Evolutionary conservation across 1,284 basidiomycete species (phyloP), one percentile per base, ranked within the genome.

Genomic region (Cerrena zonata): DNA sequence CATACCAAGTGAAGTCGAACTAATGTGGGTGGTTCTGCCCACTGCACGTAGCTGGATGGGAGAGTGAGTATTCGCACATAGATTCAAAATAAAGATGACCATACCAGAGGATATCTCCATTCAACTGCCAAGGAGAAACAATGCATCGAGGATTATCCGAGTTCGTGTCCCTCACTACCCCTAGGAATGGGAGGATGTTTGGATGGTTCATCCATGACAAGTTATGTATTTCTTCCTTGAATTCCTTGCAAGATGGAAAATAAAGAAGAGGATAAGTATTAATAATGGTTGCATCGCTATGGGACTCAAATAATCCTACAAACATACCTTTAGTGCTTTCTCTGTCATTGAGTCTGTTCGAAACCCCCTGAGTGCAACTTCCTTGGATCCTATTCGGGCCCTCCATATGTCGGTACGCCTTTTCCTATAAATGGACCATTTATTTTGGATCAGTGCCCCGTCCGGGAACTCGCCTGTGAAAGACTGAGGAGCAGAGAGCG

Each of bases 311-410:
- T n/a, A n/a, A n/a, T n/a, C n/a, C n/a, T n/a, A n/a, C n/a, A n/a
- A n/a, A 11, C 21, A 19, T 25, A 72, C 73, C 66, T 72, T 67
- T 58, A 63, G 53, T 30, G 73, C 68, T 57, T 63, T 72, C 55
- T 76, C 69, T 7, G 70, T 45, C 15, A 18, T 63, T 54, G 68
- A 72, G 42, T 78, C 60, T 50, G 72, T 65, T 51, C 76, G 71
- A 5, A 81, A 53, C 10, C 72, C 72, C 54, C 81, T 82, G 46
- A 82, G 57, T n/a, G 79, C 79, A 36, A 82, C 79, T 65, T n/a
- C n/a, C n/a, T n/a, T n/a, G n/a, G n/a, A n/a, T n/a, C n/a, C n/a
- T n/a, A n/a, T n/a, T n/a, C n/a, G n/a, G n/a, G n/a, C n/a, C n/a
- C n/a, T n/a, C n/a, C n/a, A n/a, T n/a, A n/a, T n/a, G n/a, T n/a